phyloP scores from a whole-genome alignment of 2,329 filamentous ascomycete genomes.

The Teratosphaeria gauchensis region DNA sequence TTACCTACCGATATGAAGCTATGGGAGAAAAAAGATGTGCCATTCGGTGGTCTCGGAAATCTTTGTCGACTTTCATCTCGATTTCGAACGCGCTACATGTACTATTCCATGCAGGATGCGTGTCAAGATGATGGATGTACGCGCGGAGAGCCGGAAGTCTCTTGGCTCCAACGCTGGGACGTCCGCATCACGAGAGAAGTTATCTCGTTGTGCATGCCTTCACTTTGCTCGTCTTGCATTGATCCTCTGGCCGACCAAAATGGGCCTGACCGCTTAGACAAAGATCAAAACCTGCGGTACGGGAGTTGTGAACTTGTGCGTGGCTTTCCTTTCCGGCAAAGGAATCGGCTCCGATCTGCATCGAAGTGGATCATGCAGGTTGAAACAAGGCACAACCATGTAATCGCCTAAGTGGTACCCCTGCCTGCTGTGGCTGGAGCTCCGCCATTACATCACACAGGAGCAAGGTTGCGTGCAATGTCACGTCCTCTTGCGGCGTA shows the following conservation, averaged over 20 bases:
- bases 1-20: too few relatives aligned
- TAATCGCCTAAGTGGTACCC: not conserved
- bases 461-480: not conserved
- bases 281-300: not conserved
- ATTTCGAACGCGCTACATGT: not conserved
- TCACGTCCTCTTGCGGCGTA: not conserved
- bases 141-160: not conserved
- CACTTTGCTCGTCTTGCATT: not conserved
- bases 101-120: not conserved
- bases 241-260: too few relatives aligned
- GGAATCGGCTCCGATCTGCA: not conserved
- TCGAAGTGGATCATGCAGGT: not conserved
- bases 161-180: not conserved
- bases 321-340: not conserved
- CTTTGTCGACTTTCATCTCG: not conserved
- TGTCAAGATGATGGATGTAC: not conserved
- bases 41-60: too few relatives aligned
- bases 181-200: not conserved
- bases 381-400: not conserved
- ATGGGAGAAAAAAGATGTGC: too few relatives aligned
- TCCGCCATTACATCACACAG: not conserved
- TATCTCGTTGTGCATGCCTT: not conserved
- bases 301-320: not conserved
- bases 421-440: slow-evolving; percentile 3
- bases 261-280: not conserved